Conservation (phyloP, 2,329 filamentous ascomycete genomes). For the Penicillium sp. region DNA sequence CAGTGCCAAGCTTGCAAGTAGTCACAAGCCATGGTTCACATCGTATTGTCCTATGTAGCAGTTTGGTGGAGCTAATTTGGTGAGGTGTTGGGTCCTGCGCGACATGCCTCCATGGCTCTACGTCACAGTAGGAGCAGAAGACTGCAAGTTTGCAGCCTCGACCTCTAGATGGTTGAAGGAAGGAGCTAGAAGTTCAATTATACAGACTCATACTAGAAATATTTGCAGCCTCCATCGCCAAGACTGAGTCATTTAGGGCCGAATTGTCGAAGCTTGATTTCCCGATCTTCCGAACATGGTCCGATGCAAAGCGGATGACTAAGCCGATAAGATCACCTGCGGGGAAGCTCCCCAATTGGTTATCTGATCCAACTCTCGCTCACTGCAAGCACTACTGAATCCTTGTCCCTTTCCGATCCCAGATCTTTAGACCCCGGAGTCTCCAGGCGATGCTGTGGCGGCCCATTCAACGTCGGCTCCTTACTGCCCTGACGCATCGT, state of each 20-base stretch:
- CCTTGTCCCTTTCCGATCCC: neutral
- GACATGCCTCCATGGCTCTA: neutral
- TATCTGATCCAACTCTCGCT: conserved; percentile 19
- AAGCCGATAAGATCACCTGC: conserved; percentile 28
- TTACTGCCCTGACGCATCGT: conserved; percentile 22
- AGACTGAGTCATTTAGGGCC: too few relatives aligned
- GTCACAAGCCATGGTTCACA: neutral
- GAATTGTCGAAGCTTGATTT: neutral
- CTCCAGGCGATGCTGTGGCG: conserved; percentile 33
- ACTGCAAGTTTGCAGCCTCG: neutral
- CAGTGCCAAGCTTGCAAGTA: too few relatives aligned
- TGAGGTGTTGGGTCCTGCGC: neutral
- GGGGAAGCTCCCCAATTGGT: conserved; percentile 19
- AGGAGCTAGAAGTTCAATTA: too few relatives aligned
- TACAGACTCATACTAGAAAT: too few relatives aligned
- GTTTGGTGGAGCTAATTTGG: neutral
- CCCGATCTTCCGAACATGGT: neutral
- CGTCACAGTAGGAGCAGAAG: neutral
- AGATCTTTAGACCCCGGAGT: neutral
- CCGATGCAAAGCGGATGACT: conserved; percentile 14
- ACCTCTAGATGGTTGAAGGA: neutral
- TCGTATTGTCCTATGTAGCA: neutral
- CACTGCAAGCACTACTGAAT: neutral
- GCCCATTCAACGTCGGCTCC: conserved; percentile 27
- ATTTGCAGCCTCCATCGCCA: too few relatives aligned